phyloP scores from a whole-genome alignment of 495 filamentous ascomycete genomes.

The Paragyromitra xinjiangensis region DNA sequence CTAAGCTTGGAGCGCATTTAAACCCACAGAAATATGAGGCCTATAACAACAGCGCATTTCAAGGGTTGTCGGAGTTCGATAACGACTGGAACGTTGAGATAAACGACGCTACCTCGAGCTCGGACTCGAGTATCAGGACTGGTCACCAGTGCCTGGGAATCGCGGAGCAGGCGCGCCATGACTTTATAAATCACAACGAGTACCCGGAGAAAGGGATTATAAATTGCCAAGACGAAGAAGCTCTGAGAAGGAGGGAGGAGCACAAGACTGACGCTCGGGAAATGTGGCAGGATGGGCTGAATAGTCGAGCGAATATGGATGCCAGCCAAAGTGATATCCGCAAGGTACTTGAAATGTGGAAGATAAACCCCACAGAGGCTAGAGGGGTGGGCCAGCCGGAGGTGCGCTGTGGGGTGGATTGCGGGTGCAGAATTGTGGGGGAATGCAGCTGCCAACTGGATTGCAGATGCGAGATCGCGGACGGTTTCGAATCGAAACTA shows the following conservation, averaged over 20 bases:
- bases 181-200: neutral
- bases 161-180: neutral
- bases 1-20: neutral
- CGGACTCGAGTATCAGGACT: neutral
- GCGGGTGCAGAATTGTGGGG: conserved; percentile 7
- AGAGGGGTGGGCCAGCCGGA: neutral
- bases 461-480: neutral
- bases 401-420: conserved; percentile 10
- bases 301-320: neutral
- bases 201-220: neutral
- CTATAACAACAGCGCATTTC: neutral
- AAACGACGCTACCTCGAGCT: neutral
- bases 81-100: conserved; percentile 9
- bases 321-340: neutral
- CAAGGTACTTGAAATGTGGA: conserved; percentile 21
- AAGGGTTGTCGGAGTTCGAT: conserved; percentile 4
- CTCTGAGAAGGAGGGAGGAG: neutral
- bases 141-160: neutral
- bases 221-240: neutral
- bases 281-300: neutral
- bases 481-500: neutral
- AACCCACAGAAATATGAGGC: neutral
- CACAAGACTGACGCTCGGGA: no score
- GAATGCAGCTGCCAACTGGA: conserved; percentile 1
- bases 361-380: conserved; percentile 5